These are phyloP conservation scores for Aristolochia fimbriata DNA, from an alignment of 164 flowering plant species.

Conservation along the genomic window DNA sequence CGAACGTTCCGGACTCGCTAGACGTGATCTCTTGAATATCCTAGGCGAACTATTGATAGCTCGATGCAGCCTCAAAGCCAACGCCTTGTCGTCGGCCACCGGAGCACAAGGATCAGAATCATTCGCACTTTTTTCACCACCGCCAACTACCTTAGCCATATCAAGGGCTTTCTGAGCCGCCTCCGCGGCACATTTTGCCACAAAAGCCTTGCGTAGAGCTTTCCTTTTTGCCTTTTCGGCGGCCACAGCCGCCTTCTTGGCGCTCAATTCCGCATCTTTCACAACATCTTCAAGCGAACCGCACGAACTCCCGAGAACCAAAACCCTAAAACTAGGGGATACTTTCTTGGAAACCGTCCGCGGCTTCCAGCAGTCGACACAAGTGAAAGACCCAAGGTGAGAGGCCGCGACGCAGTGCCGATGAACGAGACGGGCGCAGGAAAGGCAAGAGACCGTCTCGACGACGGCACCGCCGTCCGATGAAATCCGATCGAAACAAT, in stretches of 20 bases:
- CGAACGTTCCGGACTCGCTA: too few species aligned
- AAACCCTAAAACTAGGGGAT: not conserved
- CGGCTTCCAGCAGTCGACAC: conserved; percentile 81
- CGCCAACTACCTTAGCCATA: conserved; percentile 8
- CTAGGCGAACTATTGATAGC: conserved; percentile 49
- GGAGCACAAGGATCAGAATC: not conserved
- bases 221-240: conserved; percentile 27
- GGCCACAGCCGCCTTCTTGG: conserved; percentile 20
- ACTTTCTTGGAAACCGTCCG: conserved; percentile 10
- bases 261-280: conserved; percentile 25
- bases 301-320: not conserved
- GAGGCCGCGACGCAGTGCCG: conserved; percentile 23
- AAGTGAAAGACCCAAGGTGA: conserved; percentile 20
- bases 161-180: conserved; percentile 22
- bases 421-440: conserved; percentile 38
- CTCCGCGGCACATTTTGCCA: conserved; percentile 25
- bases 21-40: conserved; percentile 18
- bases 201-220: conserved; percentile 24
- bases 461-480: conserved; percentile 7
- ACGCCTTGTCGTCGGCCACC: conserved; percentile 25
- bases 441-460: conserved; percentile 12
- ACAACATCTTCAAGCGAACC: conserved; percentile 22
- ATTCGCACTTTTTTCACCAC: conserved; percentile 5
- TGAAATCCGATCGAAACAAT: conserved; percentile 32
- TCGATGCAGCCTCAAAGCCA: conserved; percentile 43